Conservation (phyloP, 225 moss, liverwort and hornwort genomes). For the Anthoceros angustus region DNA sequence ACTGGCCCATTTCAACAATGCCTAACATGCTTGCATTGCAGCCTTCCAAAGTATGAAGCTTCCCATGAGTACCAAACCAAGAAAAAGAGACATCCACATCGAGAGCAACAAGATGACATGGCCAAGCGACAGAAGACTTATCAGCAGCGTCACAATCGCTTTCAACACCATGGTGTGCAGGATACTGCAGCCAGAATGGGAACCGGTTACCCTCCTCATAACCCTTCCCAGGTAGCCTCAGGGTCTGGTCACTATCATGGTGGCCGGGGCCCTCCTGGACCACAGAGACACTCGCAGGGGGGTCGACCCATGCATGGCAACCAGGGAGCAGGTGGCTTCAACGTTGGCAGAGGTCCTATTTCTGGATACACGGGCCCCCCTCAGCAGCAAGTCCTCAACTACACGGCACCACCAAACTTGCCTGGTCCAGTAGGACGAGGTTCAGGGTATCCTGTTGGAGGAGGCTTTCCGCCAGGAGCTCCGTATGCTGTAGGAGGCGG, state of each 20-base stretch:
- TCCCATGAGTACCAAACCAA: conserved; percentile 87
- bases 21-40: conserved; percentile 11
- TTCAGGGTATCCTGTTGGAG: conserved; percentile 27
- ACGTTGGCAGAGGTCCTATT: conserved; percentile 38
- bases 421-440: conserved; percentile 50
- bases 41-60: conserved; percentile 78
- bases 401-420: conserved; percentile 45
- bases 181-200: conserved; percentile 20
- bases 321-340: conserved; percentile 21
- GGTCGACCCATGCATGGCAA: conserved; percentile 58
- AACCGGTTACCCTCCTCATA: conserved; percentile 23
- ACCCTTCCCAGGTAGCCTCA: conserved; percentile 31
- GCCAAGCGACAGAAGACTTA: conserved; percentile 64
- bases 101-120: conserved; percentile 69
- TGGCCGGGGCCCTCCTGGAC: conserved; percentile 37
- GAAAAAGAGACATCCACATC: conserved; percentile 80
- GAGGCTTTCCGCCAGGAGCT: conserved; percentile 36
- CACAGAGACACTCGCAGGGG: conserved; percentile 47
- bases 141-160: conserved; percentile 57
- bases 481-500: conserved; percentile 36
- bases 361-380: conserved; percentile 44
- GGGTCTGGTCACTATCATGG: conserved; percentile 6
- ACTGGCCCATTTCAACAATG: background rate
- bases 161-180: conserved; percentile 18
- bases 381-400: conserved; percentile 31